Conservation (phyloP, 306 rosid species). For the Dicorynia guianensis region DNA sequence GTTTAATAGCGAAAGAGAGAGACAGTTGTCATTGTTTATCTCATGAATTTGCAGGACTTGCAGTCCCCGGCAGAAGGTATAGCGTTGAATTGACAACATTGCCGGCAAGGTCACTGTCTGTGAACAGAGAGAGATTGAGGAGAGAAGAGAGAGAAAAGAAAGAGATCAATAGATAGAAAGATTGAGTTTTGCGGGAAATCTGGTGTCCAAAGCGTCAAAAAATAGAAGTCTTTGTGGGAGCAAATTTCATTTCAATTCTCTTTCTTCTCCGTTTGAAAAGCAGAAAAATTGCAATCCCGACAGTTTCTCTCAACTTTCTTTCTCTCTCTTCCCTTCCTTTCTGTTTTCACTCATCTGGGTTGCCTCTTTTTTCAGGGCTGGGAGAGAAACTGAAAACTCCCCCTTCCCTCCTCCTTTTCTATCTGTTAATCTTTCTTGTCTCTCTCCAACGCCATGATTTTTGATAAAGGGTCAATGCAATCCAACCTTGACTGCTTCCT, state of each 20-base stretch:
- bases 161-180: conserved; percentile 25
- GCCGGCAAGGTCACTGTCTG: conserved; percentile 51
- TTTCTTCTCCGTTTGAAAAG: conserved; percentile 41
- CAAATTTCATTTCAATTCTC: conserved; percentile 46
- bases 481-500: conserved; percentile 88
- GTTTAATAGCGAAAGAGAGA: conserved; percentile 36
- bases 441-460: conserved; percentile 48
- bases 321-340: conserved; percentile 25
- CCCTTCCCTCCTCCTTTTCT: conserved; percentile 33
- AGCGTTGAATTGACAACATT: conserved; percentile 47
- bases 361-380: conserved; percentile 63
- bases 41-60: conserved; percentile 26
- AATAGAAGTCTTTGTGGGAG: conserved; percentile 47
- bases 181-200: conserved; percentile 55
- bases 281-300: conserved; percentile 52
- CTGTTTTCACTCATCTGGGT: conserved; percentile 23
- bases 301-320: conserved; percentile 42
- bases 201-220: conserved; percentile 50
- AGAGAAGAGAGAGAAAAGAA: conserved; percentile 32
- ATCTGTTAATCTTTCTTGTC: not conserved
- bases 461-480: conserved; percentile 62
- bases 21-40: conserved; percentile 19
- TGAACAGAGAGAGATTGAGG: conserved; percentile 24
- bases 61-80: conserved; percentile 33
- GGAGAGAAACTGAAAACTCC: conserved; percentile 63